Conservation (phyloP, 1,284 basidiomycete species). For the Cutaneotrichosporon cavernicola region DNA sequence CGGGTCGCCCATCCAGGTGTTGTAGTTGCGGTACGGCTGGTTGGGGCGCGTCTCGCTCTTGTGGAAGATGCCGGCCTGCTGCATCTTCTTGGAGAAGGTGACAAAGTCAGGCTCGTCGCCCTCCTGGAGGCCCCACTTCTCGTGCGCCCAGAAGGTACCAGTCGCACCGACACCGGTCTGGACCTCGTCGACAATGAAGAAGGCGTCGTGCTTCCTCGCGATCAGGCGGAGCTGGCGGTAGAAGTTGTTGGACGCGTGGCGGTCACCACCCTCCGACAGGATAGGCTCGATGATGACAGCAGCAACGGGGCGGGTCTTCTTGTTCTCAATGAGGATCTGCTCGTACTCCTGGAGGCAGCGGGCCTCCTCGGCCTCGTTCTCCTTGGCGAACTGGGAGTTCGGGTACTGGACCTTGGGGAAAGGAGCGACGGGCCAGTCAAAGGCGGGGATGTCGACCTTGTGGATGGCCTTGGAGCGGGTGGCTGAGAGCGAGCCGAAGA, state of each 20-base stretch:
- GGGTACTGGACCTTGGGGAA: constrained; percentile 60
- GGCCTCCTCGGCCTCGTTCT: constrained; percentile 53
- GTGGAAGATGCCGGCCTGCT: constrained; percentile 58
- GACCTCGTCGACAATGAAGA: constrained; percentile 58
- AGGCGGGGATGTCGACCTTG: constrained; percentile 61
- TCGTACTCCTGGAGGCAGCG: constrained; percentile 46
- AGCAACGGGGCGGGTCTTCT: constrained; percentile 55
- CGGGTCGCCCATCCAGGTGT: constrained; percentile 55
- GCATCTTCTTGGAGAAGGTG: constrained; percentile 59
- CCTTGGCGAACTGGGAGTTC: constrained; percentile 51
- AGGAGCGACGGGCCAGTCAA: constrained; percentile 59
- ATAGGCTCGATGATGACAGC: constrained; percentile 61
- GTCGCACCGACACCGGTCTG: constrained; percentile 61
- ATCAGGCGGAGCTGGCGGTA: constrained; percentile 57
- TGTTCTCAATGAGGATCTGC: constrained; percentile 46
- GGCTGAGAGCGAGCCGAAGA: constrained; percentile 57
- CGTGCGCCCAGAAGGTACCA: constrained; percentile 61
- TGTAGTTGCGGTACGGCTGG: constrained; percentile 56
- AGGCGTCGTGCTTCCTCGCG: constrained; percentile 57
- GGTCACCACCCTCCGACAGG: constrained; percentile 60
- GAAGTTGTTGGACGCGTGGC: constrained; percentile 58
- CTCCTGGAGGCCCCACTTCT: constrained; percentile 57
- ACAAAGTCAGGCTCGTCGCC: constrained; percentile 58
- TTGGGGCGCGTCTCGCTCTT: constrained; percentile 55
- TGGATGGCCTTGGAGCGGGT: constrained; percentile 58